Evolutionary conservation across 192 early-diverging fungal genomes (phyloP), one percentile per base, ranked within the genome.

Genomic region (Irineochytrium annulatum): DNA sequence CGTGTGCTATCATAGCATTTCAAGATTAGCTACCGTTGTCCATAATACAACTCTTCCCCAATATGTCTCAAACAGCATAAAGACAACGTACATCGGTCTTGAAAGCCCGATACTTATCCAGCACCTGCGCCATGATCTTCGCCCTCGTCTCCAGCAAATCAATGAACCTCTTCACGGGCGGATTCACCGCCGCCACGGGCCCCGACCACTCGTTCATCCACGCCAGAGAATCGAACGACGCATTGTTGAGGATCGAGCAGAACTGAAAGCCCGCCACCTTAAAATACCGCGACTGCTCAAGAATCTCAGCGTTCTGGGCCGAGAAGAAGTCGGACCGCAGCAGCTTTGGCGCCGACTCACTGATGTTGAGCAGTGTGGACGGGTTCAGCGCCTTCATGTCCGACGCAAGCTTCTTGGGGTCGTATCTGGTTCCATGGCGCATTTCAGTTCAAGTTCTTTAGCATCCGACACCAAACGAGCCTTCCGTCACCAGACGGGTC

Each of bases 161-260:
- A 31, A 48, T 54, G 43, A 79, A 62, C 34, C 56, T 24, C 27
- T 39, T 26, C 22, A 31, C 34, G 26, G 64, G 52, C 3, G 72
- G 72, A 39, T 70, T 71, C 14, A 49, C 34, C 1, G 39, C 31
- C 22, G 60, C 71, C 1, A 71, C 16, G 64, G 39, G 13, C 72
- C 70, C 35, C 26, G 56, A 57, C 19, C 69, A 65, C 19, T 59
- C 31, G 17, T 13, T 20, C 17, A 77, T 54, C 19, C 28, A 17
- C 14, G 49, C 62, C 30, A 64, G 26, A 17, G 62, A 59, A 39
- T 75, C 64, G 57, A 79, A 73, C 1, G 46, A 37, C 17, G 72
- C 69, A 13, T 62, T 62, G 20, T 79, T 51, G 8, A 79, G 53
- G 4, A 73, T 70, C 16, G 45, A 13, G 66, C 77, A 79, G 51